A percentile compares a stretch with the other conserved stretches of the same genome.
These are phyloP conservation scores for Vigna angularis DNA, from an alignment of 306 rosid genomes.

Conservation along the genomic window DNA sequence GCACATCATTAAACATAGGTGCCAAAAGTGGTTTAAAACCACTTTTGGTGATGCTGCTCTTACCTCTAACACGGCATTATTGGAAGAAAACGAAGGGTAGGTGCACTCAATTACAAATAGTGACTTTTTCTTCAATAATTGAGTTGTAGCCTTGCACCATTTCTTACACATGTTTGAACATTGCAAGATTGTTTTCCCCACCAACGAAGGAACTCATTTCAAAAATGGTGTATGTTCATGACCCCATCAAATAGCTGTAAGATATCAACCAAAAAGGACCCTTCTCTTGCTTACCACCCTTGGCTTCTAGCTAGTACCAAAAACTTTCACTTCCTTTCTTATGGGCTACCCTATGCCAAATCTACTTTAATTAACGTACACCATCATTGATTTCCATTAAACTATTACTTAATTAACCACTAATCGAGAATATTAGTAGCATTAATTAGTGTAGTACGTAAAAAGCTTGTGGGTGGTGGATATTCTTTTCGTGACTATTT, in stretches of 20 bases:
- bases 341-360: not conserved
- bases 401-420: conserved; percentile 31
- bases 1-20: not conserved
- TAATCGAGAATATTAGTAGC: not conserved
- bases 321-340: conserved; percentile 12
- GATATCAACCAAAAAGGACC: conserved; percentile 57
- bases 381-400: conserved; percentile 28
- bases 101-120: conserved; percentile 50
- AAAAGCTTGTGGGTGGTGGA: conserved; percentile 14
- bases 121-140: conserved; percentile 49
- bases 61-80: conserved; percentile 22
- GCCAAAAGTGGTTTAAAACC: conserved; percentile 11
- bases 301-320: conserved; percentile 41
- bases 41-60: conserved; percentile 28
- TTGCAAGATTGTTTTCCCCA: conserved; percentile 18
- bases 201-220: conserved; percentile 29
- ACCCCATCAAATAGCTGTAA: conserved; percentile 69
- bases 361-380: conserved; percentile 14
- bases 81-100: conserved; percentile 42
- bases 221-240: conserved; percentile 20
- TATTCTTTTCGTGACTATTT: conserved; percentile 16
- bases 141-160: conserved; percentile 36
- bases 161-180: conserved; percentile 25
- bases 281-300: conserved; percentile 48
- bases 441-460: not conserved